Base-by-base conservation (phyloP, 2,329 filamentous ascomycete genomes). In the Paecilomyces formosus region DNA sequence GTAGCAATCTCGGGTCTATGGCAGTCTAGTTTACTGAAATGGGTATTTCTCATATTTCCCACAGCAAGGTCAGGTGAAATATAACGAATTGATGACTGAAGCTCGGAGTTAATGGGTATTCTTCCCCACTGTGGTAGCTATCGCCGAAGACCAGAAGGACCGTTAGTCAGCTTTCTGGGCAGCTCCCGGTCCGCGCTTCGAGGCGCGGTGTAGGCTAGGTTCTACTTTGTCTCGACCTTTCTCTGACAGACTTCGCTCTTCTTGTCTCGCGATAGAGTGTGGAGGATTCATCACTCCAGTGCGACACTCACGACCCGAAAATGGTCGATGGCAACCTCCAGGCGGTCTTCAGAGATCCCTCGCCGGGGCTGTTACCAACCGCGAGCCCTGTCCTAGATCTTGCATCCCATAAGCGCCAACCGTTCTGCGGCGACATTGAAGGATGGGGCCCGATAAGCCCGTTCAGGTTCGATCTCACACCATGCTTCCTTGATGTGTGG, bases 371-470 rank as follows among this genome's bases (percentile, higher is more conserved):
- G 59, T 55, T 55, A 54, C 53, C 39, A 56, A 33, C 35, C 56
- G 57, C 65, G 58, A 39, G 13, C 35, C 62, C 64, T 61, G 60
- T 54, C 39, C 54, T 55, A 58, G 39, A 30, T 30, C 68, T 68
- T 61, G 64, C 66, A 60, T 60, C 61, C 35, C 63, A 56, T 56
- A 65, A 66, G 51, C 66, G 65, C 60, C 89, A 95, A 72, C 86
- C 90, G 59, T 80, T 97, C 74, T 97, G 93, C 77, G 85, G 88
- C 73, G 94, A 96, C 76, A 80, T 82, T 57, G 93, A 97, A 76
- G 95, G 94, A 68, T 99, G 94, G 94, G 95, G 95, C 1, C 94
- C 94, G 22, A 72, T 99, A 71, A 97, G 92, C 75, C 86, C 87
- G 35, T 81, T 86, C 65, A 84, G 93, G 73, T 97, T 91, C 75